These are phyloP conservation scores for Ganoderma sinense DNA, from an alignment of 1,284 basidiomycete genomes.

Conservation along the genomic window DNA sequence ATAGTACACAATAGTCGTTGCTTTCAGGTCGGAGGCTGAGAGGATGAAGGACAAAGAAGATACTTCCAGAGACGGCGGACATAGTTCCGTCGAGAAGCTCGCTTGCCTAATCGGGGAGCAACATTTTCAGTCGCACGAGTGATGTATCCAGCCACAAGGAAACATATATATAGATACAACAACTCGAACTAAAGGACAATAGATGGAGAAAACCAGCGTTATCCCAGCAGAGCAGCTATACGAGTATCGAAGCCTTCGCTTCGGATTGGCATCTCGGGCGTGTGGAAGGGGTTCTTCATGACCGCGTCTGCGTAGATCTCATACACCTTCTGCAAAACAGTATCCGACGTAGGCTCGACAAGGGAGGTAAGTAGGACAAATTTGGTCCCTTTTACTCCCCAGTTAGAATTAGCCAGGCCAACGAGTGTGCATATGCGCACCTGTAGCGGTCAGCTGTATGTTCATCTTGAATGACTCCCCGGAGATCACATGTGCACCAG, in stretches of 20 bases:
- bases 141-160: no score
- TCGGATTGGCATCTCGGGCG: constrained; percentile 98
- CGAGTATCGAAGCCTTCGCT: constrained; percentile 88
- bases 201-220: neutral
- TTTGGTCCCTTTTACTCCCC: constrained; percentile 81
- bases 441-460: constrained; percentile 91
- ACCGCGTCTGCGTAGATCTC: constrained; percentile 93
- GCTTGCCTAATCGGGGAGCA: constrained; percentile 15
- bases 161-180: neutral
- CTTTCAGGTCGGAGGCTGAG: neutral
- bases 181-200: neutral
- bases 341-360: constrained; percentile 77
- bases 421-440: constrained; percentile 51
- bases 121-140: neutral
- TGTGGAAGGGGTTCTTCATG: constrained; percentile 99
- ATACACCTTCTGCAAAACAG: constrained; percentile 83
- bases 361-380: constrained; percentile 91
- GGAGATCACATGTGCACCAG: constrained; percentile 93
- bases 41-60: neutral
- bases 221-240: constrained; percentile 66
- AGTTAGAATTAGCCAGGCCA: neutral
- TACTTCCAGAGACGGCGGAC: neutral
- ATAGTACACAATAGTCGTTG: neutral
- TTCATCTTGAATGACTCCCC: constrained; percentile 94
- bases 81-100: constrained; percentile 9